phyloP scores from a whole-genome alignment of 208 protist species.

The Crithidia acanthocephali region DNA sequence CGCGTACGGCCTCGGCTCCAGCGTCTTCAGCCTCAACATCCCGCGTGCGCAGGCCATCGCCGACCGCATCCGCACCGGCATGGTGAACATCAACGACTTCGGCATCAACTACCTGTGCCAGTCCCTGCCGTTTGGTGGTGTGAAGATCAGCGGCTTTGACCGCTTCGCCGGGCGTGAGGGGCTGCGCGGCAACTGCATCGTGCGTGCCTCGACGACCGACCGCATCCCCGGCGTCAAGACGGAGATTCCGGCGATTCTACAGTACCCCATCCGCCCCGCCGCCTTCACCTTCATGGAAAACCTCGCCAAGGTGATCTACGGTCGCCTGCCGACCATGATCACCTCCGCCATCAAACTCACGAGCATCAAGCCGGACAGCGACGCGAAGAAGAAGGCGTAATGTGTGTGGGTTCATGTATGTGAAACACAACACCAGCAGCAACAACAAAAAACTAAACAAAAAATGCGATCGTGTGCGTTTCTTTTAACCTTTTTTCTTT shows the following conservation, averaged over 20 bases:
- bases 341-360: constrained; percentile 57
- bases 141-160: constrained; percentile 96
- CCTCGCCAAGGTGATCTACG: constrained; percentile 76
- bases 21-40: constrained; percentile 87
- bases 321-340: constrained; percentile 55
- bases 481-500: too few relatives aligned
- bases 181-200: constrained; percentile 91
- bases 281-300: constrained; percentile 87
- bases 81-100: constrained; percentile 96
- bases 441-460: too few relatives aligned
- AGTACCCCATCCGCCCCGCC: constrained; percentile 80
- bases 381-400: constrained; percentile 35
- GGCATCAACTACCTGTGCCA: constrained; percentile 96
- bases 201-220: constrained; percentile 84
- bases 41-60: constrained; percentile 85
- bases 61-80: constrained; percentile 81
- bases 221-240: constrained; percentile 90
- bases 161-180: constrained; percentile 95
- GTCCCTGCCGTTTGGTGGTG: constrained; percentile 96
- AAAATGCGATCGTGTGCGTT: too few relatives aligned
- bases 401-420: too few relatives aligned
- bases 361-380: constrained; percentile 46
- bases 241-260: constrained; percentile 75
- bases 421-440: too few relatives aligned
- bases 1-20: constrained; percentile 91